Percentiles rank a stretch among this genome's conserved stretches.
phyloP scores from a whole-genome alignment of 169 alveolate genomes.

The Plasmodium vivax region DNA sequence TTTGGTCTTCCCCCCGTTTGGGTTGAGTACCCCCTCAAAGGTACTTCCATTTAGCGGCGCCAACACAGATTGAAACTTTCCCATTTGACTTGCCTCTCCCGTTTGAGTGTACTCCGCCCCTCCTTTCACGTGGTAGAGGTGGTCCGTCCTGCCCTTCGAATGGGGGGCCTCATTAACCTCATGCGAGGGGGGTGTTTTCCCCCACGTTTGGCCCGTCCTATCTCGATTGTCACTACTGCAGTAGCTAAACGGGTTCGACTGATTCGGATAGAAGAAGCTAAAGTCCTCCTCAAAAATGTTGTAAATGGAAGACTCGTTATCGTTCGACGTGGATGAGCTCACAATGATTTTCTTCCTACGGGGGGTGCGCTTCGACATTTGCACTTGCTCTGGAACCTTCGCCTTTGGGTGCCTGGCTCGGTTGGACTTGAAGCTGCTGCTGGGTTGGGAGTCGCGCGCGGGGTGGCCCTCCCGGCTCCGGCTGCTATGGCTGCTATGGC shows the following conservation, averaged over 20 bases:
- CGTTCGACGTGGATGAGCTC: constrained; percentile 5
- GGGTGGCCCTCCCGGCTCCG: not conserved
- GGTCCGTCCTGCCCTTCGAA: not conserved
- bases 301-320: constrained; percentile 17
- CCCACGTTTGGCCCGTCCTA: not conserved
- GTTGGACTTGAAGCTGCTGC: not conserved
- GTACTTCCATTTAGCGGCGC: not conserved
- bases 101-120: not conserved
- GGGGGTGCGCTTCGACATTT: not conserved
- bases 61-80: not conserved
- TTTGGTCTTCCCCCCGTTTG: not conserved
- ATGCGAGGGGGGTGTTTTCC: not conserved
- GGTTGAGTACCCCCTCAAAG: not conserved
- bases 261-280: constrained; percentile 13
- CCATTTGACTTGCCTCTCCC: not conserved
- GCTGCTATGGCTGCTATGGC: not conserved
- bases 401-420: not conserved
- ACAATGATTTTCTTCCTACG: not conserved
- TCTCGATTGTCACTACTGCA: not conserved
- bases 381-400: not conserved
- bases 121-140: not conserved
- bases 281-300: constrained; percentile 19
- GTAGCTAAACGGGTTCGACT: constrained; percentile 7
- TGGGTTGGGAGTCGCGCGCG: not conserved
- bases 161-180: not conserved